Evolutionary conservation across 2,329 filamentous ascomycete species (phyloP).

Genomic region (Hymenoscyphus salicellus): DNA sequence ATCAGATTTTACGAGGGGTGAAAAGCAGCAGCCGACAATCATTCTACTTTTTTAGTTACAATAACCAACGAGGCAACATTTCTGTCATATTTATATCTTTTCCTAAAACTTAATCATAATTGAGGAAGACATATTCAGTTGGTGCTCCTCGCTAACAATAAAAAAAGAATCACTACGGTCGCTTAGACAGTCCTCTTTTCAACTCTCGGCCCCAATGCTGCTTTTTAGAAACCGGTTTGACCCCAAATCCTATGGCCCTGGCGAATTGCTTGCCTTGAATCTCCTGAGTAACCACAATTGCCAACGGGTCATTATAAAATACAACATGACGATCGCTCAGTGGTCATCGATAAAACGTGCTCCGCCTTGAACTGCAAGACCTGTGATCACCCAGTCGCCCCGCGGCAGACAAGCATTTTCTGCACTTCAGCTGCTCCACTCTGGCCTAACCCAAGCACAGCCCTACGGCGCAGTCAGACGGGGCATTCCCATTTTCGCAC

Average conservation of each 20-base stretch:
- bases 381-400: not conserved
- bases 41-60: not conserved
- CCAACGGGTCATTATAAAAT: not conserved
- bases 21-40: not conserved
- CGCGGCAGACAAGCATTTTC: not conserved
- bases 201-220: not conserved
- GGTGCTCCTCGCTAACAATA: not conserved
- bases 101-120: not conserved
- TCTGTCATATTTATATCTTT: not conserved
- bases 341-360: not conserved
- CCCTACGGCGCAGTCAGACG: constrained; percentile 2
- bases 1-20: not conserved
- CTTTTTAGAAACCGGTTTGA: too few species aligned
- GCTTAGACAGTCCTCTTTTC: not conserved
- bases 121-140: not conserved
- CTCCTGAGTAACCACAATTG: not conserved
- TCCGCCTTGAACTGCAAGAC: not conserved
- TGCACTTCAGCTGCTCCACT: not conserved
- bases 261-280: not conserved
- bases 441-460: not conserved
- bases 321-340: not conserved
- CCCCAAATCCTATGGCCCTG: too few species aligned
- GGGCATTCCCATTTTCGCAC: not conserved
- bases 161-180: too few species aligned
- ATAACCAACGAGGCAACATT: too few species aligned